A percentile compares a stretch with the other conserved stretches of the same genome.
phyloP scores from a whole-genome alignment of 306 rosid genomes.

The Glycine latifolia region DNA sequence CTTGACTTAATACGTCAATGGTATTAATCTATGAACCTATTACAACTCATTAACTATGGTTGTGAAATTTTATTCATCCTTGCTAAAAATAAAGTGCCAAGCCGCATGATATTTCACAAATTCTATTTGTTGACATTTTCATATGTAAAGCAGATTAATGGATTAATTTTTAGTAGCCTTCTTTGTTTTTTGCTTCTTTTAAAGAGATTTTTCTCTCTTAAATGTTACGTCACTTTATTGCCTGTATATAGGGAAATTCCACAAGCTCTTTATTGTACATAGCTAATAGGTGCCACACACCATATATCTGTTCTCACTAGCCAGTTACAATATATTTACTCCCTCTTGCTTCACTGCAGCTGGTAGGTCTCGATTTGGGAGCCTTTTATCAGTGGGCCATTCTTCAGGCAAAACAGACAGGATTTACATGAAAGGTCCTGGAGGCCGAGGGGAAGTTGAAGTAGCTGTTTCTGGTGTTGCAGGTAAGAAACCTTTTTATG shows the following conservation, averaged over 20 bases:
- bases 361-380: constrained; percentile 89
- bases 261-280: constrained; percentile 32
- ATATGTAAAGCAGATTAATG: constrained; percentile 24
- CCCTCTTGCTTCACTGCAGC: constrained; percentile 56
- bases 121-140: not conserved
- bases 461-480: constrained; percentile 97
- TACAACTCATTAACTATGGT: constrained; percentile 1
- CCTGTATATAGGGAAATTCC: constrained; percentile 32
- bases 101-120: not conserved
- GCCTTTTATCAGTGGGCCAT: constrained; percentile 80
- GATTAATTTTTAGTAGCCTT: constrained; percentile 30
- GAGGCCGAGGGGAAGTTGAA: constrained; percentile 99
- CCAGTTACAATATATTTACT: constrained; percentile 31
- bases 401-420: constrained; percentile 82
- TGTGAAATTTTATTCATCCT: constrained; percentile 6
- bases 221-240: constrained; percentile 4
- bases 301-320: constrained; percentile 43
- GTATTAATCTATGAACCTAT: constrained; percentile 9
- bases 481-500: constrained; percentile 57
- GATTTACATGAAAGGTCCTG: constrained; percentile 99
- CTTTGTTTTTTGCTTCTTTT: constrained; percentile 38
- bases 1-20: constrained; percentile 14
- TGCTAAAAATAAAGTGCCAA: not conserved
- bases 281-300: constrained; percentile 18
- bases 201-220: constrained; percentile 21